Base-by-base conservation (phyloP, 1,139 yeast genomes). In the Yarrowia galli region DNA sequence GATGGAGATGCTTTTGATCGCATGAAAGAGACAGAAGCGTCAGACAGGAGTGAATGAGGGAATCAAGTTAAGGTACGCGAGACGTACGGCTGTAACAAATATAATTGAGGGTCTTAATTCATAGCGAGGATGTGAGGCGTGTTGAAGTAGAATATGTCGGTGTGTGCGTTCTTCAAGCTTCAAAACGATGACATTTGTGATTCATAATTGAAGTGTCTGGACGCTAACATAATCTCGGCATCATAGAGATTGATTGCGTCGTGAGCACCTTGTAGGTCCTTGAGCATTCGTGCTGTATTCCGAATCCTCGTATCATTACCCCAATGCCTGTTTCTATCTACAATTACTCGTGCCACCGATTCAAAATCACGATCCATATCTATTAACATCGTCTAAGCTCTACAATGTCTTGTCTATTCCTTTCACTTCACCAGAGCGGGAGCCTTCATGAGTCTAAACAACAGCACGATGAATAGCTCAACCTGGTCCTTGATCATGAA, bases 401-500 rank as follows among this genome's bases (percentile, higher is more conserved):
- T 54, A 40, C 61, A 54, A 54, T 40, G 61, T 58, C 63, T 18
- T 25, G 16, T 40, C 51, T 58, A 42, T 43, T 15, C 42, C 43
- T 32, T 28, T 28, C 51, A 28, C 51, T 58, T 58, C 32, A 43
- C 18, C 49, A 58, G 18, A 12, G 49, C 32, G 25, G 64, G 64
- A 18, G 64, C 42, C 49, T 48, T 61, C 56, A 61, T 46, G 46
- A 73, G 67, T 56, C 80, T 71, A 67, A 79, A 70, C 38, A 80
- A 71, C 61, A 77, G 70, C 43, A 79, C 69, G 65, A 80, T 74
- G 67, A 77, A 72, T 35, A 78, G 72, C 72, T 80, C 82, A 35
- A 79, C 77, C 71, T 80, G 92, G 73, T 90, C 96, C 78, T 88
- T 89, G 78, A 89, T 89, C 89, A 89, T 89, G 74, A 92, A 89